Base-by-base conservation (phyloP, 179 eudicot genomes). In the Corrigiola litoralis region DNA sequence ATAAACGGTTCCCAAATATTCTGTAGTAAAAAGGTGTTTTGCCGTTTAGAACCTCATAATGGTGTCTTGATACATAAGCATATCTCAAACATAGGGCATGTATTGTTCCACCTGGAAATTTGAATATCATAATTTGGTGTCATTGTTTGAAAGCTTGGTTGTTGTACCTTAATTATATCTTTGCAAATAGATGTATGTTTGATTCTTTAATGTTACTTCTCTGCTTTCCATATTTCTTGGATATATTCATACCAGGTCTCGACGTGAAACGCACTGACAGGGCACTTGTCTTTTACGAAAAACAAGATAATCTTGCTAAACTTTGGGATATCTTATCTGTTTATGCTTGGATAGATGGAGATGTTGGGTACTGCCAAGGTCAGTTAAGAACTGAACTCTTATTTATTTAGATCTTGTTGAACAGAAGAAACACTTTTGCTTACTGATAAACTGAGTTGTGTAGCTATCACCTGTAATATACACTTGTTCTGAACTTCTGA, bases 321-420 rank as follows among this genome's bases (percentile, higher is more conserved):
- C 96, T 94, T 51, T 94, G 99, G 99, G 99, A 94, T 69, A 77
- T 94, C 72, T 80, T 94, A 61, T 68, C 99, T 38, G 88, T 94
- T 18, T 94, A 94, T 74, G 78, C 99, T 31, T 94, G 96, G 97
- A 80, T 86, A 63, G 99, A 94, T 75, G 74, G 65, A 47, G 99
- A 94, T 78, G 85, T 94, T 48, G 97, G 97, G 60, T 94, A 94
- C 77, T 83, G 97, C 75, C 99, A 94, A 91, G 99, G 99, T 94
- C 47, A 53, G 90, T 76, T 67, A 68, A 25, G 63, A 60, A 13
- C 37, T 68, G 47, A 59, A 58, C 60, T 68, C 47, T 24, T 63
- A 51, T 55, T 37, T 31, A 20, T 44, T 72, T 44, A 41, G 40
- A 28, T 24, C 27, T 37, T 7, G 50, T n/a, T 28, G 6, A 61